A percentile compares a stretch with the other conserved stretches of the same genome.
Evolutionary conservation across 192 early-diverging fungal species (phyloP).

Genomic region (Podila verticillata): DNA sequence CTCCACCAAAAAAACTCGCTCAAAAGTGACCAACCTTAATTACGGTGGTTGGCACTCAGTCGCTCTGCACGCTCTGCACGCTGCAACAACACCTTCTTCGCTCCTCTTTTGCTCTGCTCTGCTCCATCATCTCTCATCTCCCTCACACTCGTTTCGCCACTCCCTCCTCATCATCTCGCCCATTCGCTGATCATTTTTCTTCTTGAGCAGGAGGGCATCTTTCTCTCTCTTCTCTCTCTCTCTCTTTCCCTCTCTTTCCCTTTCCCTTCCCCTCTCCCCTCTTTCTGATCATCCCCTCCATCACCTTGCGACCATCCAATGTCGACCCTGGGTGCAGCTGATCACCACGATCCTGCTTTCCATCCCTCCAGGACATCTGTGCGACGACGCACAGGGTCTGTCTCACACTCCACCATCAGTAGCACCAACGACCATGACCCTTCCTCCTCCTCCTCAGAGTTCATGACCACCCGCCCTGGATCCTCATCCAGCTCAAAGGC

Average conservation of each 20-base stretch:
- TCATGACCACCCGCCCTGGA: slow-evolving; percentile 25
- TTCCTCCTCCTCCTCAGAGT: slow-evolving; percentile 6
- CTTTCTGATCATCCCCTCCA: neutral
- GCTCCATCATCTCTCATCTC: neutral
- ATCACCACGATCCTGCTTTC: slow-evolving; percentile 10
- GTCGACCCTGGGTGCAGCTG: slow-evolving; percentile 17
- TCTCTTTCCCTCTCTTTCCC: neutral
- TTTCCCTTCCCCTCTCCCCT: neutral
- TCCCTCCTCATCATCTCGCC: too few relatives aligned
- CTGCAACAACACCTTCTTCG: too few relatives aligned
- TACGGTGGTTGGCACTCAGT: too few relatives aligned
- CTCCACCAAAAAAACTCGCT: neutral
- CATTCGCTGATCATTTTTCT: too few relatives aligned
- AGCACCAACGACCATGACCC: neutral
- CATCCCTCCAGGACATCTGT: neutral
- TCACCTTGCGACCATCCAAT: neutral
- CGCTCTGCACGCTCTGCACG: too few relatives aligned
- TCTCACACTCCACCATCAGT: slow-evolving; percentile 13
- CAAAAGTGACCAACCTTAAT: neutral
- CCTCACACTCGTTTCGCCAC: too few relatives aligned
- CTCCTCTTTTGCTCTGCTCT: neutral
- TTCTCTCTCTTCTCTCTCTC: neutral
- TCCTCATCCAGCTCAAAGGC: slow-evolving; percentile 48
- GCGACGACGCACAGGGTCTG: slow-evolving; percentile 18
- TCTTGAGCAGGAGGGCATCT: too few relatives aligned